These are phyloP conservation scores for Wickerhamomyces sydowiorum DNA, from an alignment of 805 yeast species.

Conservation along the genomic window DNA sequence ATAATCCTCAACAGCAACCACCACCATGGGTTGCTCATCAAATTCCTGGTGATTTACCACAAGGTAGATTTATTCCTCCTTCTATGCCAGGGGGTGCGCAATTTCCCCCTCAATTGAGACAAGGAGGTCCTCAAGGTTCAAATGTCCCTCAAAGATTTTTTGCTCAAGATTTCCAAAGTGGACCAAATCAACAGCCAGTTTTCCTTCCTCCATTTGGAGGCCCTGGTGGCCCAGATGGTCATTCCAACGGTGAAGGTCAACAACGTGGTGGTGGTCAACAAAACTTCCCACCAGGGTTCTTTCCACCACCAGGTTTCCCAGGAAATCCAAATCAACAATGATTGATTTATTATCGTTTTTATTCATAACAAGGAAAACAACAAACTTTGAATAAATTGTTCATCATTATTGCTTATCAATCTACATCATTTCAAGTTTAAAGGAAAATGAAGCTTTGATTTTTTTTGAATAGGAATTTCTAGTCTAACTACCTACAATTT, in stretches of 20 bases:
- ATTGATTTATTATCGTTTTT: neutral
- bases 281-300: constrained; percentile 19
- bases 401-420: too few relatives aligned
- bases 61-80: constrained; percentile 17
- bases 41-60: neutral
- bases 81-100: constrained; percentile 8
- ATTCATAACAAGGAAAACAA: neutral
- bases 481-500: too few relatives aligned
- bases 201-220: neutral
- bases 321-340: constrained; percentile 1
- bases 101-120: constrained; percentile 9
- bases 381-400: too few relatives aligned
- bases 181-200: neutral
- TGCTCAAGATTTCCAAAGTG: neutral
- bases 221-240: neutral
- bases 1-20: constrained; percentile 13
- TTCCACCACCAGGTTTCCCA: constrained; percentile 15
- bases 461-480: too few relatives aligned
- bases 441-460: too few relatives aligned
- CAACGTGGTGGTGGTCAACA: neutral
- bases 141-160: constrained; percentile 5
- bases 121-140: constrained; percentile 5
- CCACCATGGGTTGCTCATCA: constrained; percentile 8
- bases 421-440: too few relatives aligned
- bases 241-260: neutral